Conservation (phyloP, 225 moss, liverwort and hornwort species). For the Rhytidiadelphus loreus region DNA sequence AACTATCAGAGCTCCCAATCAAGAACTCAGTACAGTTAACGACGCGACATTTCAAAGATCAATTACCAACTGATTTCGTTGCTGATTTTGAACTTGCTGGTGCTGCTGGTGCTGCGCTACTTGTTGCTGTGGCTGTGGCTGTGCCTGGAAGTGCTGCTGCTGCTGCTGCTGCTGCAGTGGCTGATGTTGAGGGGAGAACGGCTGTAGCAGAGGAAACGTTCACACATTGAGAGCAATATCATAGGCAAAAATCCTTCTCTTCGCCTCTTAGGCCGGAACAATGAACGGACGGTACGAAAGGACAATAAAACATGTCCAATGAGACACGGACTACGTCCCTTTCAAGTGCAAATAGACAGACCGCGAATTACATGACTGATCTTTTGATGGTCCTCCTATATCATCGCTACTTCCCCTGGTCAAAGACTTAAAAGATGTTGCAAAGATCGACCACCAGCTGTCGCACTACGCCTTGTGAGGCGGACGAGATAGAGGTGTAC, state of each 20-base stretch:
- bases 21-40: neutral
- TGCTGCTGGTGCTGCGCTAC: constrained; percentile 21
- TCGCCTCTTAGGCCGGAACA: neutral
- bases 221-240: neutral
- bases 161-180: neutral
- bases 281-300: neutral
- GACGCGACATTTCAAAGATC: neutral
- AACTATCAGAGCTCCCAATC: neutral
- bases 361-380: neutral
- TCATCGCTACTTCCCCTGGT: neutral
- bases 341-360: neutral
- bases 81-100: constrained; percentile 13
- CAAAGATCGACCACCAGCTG: neutral
- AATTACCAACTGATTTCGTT: constrained; percentile 19
- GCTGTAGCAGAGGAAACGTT: neutral
- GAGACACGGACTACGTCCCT: neutral
- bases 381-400: neutral
- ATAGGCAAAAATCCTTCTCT: neutral
- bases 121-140: constrained; percentile 34
- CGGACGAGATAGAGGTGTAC: neutral
- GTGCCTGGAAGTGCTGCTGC: constrained; percentile 15
- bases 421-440: neutral
- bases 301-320: neutral
- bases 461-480: neutral
- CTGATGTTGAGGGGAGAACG: constrained; percentile 30